These are phyloP conservation scores for Sugiyamaella mastotermitis DNA, from an alignment of 805 yeast genomes.

Conservation along the genomic window DNA sequence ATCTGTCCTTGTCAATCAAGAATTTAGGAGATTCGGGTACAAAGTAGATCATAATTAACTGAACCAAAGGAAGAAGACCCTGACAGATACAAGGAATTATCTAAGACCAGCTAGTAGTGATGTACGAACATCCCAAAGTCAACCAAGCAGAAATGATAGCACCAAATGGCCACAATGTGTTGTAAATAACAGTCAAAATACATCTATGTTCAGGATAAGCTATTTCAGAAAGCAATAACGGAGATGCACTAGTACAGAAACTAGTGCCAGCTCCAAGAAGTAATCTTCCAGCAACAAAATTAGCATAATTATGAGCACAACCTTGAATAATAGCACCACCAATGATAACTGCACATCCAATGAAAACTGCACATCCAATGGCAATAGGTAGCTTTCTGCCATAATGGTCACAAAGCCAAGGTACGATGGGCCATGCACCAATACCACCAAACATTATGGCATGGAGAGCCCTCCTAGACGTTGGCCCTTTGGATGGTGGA, in stretches of 20 bases:
- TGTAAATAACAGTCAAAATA: constrained; percentile 54
- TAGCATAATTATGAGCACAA: constrained; percentile 44
- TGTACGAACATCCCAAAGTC: constrained; percentile 57
- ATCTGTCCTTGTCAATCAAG: constrained; percentile 53
- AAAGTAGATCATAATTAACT: constrained; percentile 43
- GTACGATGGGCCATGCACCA: constrained; percentile 59
- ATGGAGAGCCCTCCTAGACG: constrained; percentile 14
- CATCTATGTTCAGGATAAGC: constrained; percentile 58
- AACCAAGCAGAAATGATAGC: constrained; percentile 72
- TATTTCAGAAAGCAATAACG: constrained; percentile 72
- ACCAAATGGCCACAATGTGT: constrained; percentile 65
- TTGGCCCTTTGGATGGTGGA: constrained; percentile 13
- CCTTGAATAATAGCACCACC: constrained; percentile 53
- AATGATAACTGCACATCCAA: constrained; percentile 49
- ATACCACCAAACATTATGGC: constrained; percentile 50
- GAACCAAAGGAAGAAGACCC: constrained; percentile 50
- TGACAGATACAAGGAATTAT: constrained; percentile 73
- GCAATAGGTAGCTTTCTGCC: constrained; percentile 60
- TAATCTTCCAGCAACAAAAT: constrained; percentile 62
- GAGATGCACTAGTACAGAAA: constrained; percentile 65
- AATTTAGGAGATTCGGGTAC: constrained; percentile 90
- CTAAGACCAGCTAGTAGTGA: constrained; percentile 47
- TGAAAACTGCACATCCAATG: constrained; percentile 43
- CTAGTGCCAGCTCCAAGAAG: constrained; percentile 70
- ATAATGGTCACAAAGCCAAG: constrained; percentile 48